Conservation (phyloP, 306 rosid genomes). For the Ceratonia siliqua region DNA sequence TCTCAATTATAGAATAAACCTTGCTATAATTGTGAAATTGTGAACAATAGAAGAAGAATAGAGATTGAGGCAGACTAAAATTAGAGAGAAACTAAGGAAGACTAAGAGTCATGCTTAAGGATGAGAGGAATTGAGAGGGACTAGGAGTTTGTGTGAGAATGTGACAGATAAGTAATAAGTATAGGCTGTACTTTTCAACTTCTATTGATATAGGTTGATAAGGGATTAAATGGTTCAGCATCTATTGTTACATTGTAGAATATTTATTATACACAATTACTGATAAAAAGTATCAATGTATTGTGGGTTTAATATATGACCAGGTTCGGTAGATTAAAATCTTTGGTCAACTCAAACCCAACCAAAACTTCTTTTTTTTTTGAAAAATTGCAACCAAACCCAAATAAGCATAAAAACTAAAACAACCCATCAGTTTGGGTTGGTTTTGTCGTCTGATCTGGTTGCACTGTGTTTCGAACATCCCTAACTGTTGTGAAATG, state of each 20-base stretch:
- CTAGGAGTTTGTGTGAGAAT: not conserved
- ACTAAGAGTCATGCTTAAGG: not conserved
- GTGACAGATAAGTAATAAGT: not conserved
- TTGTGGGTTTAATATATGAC: not conserved
- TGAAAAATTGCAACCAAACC: too few relatives aligned
- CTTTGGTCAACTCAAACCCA: not conserved
- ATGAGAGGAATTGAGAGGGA: not conserved
- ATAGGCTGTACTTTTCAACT: not conserved
- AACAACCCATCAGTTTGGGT: too few relatives aligned
- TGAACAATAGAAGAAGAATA: too few relatives aligned
- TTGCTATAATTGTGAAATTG: too few relatives aligned
- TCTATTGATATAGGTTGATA: not conserved
- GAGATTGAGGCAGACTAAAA: too few relatives aligned
- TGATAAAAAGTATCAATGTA: not conserved
- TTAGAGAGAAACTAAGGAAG: too few relatives aligned
- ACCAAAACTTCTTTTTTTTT: too few relatives aligned
- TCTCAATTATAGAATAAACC: too few relatives aligned
- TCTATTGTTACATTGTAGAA: not conserved
- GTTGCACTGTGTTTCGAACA: not conserved
- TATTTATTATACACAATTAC: not conserved
- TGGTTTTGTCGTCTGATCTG: not conserved
- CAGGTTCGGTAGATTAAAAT: not conserved
- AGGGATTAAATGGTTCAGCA: not conserved
- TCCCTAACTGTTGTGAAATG: not conserved
- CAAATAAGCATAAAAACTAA: too few relatives aligned